Conservation (phyloP, 495 filamentous ascomycete genomes). For the Aspergillus ellipticus region DNA sequence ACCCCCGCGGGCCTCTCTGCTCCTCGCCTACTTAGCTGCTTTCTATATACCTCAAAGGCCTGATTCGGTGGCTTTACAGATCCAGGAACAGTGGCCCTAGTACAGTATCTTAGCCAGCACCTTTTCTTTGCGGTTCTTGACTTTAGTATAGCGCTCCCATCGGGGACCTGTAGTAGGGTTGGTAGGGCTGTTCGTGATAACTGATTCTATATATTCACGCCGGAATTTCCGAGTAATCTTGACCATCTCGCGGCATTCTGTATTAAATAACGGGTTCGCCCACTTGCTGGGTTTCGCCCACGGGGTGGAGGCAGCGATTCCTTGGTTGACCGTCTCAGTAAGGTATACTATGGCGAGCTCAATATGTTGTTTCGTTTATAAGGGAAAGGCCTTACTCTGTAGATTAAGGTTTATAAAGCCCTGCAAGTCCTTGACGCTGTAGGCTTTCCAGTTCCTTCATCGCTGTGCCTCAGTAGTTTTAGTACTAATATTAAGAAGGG, state of each 20-base stretch:
- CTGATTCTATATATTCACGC: too few species aligned
- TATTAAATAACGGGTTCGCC: conserved; percentile 8
- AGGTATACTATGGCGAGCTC: neutral
- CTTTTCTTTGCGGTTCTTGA: too few species aligned
- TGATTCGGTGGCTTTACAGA: too few species aligned
- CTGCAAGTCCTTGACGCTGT: conserved; percentile 8
- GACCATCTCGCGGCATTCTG: conserved; percentile 12
- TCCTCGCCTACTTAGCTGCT: neutral
- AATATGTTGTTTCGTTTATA: neutral
- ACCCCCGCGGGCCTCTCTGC: neutral
- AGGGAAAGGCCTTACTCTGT: too few species aligned
- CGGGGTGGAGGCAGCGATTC: conserved; percentile 4
- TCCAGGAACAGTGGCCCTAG: too few species aligned
- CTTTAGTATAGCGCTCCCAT: too few species aligned
- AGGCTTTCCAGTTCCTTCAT: conserved; percentile 15
- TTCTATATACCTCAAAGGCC: too few species aligned
- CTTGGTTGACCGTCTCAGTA: neutral
- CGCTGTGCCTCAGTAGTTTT: too few species aligned
- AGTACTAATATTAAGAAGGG: too few species aligned
- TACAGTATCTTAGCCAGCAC: too few species aligned
- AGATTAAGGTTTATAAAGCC: neutral
- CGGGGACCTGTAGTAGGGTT: too few species aligned
- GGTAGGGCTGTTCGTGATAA: neutral
- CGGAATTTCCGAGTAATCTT: conserved; percentile 1
- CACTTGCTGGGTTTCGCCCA: conserved; percentile 8